phyloP scores from a whole-genome alignment of 2,329 filamentous ascomycete species.

The Penicillium corylophilum region DNA sequence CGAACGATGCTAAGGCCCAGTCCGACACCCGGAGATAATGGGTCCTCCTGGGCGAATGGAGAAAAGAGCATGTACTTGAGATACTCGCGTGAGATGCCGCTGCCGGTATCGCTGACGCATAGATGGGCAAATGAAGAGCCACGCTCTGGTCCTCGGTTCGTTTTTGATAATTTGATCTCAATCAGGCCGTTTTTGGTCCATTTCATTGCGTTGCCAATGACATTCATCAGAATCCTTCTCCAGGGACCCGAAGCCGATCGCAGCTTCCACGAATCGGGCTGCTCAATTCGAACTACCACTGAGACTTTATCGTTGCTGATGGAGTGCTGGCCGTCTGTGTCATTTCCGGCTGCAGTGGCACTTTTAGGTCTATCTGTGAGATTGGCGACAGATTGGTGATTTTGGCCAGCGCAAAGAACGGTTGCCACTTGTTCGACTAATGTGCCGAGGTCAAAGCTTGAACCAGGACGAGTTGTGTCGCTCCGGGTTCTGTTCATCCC shows the following conservation, averaged over 20 bases:
- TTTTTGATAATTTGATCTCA: constrained; percentile 27
- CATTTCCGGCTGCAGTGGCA: no score
- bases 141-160: constrained; percentile 7
- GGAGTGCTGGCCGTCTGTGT: neutral
- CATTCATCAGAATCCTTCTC: constrained; percentile 39
- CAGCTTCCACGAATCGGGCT: constrained; percentile 30
- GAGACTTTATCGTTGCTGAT: constrained; percentile 16
- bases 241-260: constrained; percentile 31
- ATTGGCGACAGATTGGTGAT: constrained; percentile 1
- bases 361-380: constrained; percentile 52
- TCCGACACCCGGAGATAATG: constrained; percentile 59
- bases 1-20: constrained; percentile 65
- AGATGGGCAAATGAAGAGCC: constrained; percentile 28
- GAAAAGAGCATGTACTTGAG: constrained; percentile 59
- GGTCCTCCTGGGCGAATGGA: constrained; percentile 63
- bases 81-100: constrained; percentile 62
- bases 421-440: constrained; percentile 33
- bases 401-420: constrained; percentile 30
- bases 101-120: constrained; percentile 60
- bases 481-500: neutral
- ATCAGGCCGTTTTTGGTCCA: constrained; percentile 35
- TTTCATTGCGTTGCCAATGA: constrained; percentile 40
- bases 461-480: constrained; percentile 23
- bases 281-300: constrained; percentile 31
- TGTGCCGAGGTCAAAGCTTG: constrained; percentile 32